Evolutionary conservation across 2,329 filamentous ascomycete species (phyloP), one percentile per base, ranked within the genome.

Genomic region (Aspergillus neoniger): DNA sequence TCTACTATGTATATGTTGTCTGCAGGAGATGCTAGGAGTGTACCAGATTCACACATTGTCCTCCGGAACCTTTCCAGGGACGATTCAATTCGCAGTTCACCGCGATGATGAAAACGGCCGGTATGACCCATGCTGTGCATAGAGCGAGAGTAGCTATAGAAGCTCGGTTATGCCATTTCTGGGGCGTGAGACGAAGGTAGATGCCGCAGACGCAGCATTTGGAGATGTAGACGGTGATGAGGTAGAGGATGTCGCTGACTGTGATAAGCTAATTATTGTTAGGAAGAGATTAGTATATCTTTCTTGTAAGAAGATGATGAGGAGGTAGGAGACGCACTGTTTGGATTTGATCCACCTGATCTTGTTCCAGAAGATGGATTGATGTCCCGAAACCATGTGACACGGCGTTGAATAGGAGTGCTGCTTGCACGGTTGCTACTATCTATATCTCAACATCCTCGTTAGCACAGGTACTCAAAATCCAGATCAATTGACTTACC

Each of bases 101-200:
- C 5, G 74, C 62, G 19, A 81, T 65, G 3, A 79, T 69, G 23
- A 82, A 67, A 14, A 80, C 58, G 1, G 79, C 79, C 9, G 75
- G 66, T 14, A 80, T 63, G 9, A 76, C 63, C 67, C 79, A 78
- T 17, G 73, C 61, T 2, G 75, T 76, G 14, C 77, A 76, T 0
- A 72, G 62, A 4, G 57, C 71, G 2, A 82, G 66, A 9, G 77
- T 74, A 1, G 63, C 65, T 63, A 72, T 75, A 4, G 77, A 74
- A 2, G 72, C 69, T 14, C 70, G 55, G 10, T 73, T 72, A 65
- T 83, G 81, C 5, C 63, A 65, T 54, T 74, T 76, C 28, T 79
- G 74, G 6, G 79, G 79, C 3, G 80, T 80, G 15, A 83, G 70
- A 5, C 80, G 79, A 19, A 80, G 69, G 56, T 80, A 77, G 10